Evolutionary conservation across 164 flowering plant species (phyloP).

Genomic region (Sextonia rubra): DNA sequence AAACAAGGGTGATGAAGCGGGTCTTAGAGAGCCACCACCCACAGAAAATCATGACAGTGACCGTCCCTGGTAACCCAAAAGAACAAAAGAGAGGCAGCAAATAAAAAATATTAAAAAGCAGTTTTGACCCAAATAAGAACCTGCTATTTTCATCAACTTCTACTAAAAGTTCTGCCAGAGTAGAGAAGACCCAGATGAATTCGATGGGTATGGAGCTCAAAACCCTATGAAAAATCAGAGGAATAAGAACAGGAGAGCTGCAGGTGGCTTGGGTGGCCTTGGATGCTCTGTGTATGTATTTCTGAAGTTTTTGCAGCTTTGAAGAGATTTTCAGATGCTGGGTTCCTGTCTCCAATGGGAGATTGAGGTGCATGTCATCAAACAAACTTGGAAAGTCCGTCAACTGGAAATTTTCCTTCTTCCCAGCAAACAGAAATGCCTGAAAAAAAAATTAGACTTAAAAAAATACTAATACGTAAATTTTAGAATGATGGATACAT

Average conservation of each 20-base stretch:
- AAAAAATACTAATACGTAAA: neutral
- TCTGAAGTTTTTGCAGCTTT: constrained; percentile 6
- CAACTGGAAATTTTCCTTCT: no score
- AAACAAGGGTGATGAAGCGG: constrained; percentile 34
- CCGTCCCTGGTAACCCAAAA: constrained; percentile 52
- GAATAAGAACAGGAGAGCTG: constrained; percentile 13
- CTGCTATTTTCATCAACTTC: constrained; percentile 2
- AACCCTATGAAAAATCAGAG: constrained; percentile 13
- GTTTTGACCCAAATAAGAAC: constrained; percentile 15
- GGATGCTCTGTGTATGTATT: constrained; percentile 6
- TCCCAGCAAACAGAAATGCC: constrained; percentile 13
- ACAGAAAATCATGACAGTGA: constrained; percentile 45
- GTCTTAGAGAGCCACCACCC: constrained; percentile 32
- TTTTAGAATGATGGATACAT: constrained; percentile 5
- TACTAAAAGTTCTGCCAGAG: constrained; percentile 12
- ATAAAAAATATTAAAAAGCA: constrained; percentile 8
- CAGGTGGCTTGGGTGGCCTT: neutral
- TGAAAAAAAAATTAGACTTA: neutral
- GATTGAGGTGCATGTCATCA: constrained; percentile 16
- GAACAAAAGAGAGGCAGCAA: no score
- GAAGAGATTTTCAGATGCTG: neutral
- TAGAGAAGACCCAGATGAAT: constrained; percentile 13
- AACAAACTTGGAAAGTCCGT: no score
- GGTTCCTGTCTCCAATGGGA: constrained; percentile 7
- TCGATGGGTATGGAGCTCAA: neutral